phyloP scores from a whole-genome alignment of 257 asterid genomes.

The Solanum piurae region DNA sequence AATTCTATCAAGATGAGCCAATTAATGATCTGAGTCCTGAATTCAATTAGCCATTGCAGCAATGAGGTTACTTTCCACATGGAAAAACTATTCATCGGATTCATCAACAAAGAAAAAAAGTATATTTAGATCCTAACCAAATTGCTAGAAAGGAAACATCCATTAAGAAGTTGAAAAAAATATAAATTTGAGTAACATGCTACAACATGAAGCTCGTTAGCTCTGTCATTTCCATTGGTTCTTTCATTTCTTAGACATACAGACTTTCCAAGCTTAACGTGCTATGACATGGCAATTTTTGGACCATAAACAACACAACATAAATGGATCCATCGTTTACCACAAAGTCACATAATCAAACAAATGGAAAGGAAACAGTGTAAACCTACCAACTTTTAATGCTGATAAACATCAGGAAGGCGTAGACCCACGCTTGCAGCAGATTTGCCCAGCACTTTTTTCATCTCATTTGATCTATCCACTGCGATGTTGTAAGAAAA shows the following conservation, averaged over 20 bases:
- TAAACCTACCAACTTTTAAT: constrained; percentile 30
- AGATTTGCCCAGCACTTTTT: constrained; percentile 58
- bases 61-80: background rate
- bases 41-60: background rate
- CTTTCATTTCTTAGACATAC: background rate
- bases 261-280: background rate
- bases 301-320: background rate
- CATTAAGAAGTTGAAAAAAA: background rate
- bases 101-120: background rate
- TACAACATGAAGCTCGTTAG: background rate
- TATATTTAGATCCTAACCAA: background rate
- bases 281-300: background rate
- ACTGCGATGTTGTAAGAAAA: constrained; percentile 87
- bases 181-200: background rate
- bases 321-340: background rate
- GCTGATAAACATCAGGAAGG: constrained; percentile 69
- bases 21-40: background rate
- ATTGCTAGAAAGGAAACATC: background rate
- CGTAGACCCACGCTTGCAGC: constrained; percentile 92
- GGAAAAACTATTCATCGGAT: background rate
- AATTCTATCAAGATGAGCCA: background rate
- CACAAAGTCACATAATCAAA: background rate
- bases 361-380: background rate
- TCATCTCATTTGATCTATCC: constrained; percentile 79
- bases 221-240: background rate